Evolutionary conservation across 805 yeast genomes (phyloP), one percentile per base, ranked within the genome.

Genomic region (Lipomyces oligophaga): DNA sequence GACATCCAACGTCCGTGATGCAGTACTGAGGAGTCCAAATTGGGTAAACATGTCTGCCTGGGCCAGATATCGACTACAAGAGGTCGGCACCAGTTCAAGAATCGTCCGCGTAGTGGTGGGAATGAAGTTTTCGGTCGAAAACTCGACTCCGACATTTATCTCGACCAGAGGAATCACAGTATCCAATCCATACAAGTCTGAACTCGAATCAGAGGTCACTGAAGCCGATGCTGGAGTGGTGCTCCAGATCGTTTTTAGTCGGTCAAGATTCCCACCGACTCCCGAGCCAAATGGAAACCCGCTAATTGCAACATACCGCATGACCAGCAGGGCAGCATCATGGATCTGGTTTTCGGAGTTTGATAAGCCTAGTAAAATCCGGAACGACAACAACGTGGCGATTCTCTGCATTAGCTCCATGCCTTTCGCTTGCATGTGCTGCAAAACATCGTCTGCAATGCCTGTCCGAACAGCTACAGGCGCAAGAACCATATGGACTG

Each of bases 1-100:
- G 8, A 28, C 34, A 11, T 22, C 10, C 27, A 16, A 11, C 13
- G 32, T 16, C 25, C 48, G 40, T 42, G 45, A 5, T 10, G 43
- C 33, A 5, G 53, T 45, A 4, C 28, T 15, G 1, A 38, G 30
- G 10, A 49, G 38, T 5, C 48, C 52, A 26, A 49, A 37, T 25
- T 58, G 60, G 20, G 62, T 41, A 34, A 52, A 54, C 33, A 54
- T 43, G 26, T 60, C 63, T 13, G 62, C 58, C 43, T 59, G 60
- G 24, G 61, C 54, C 33, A 60, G 45, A 36, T 38, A 50, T 31
- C 59, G 40, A 16, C 49, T 57, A 6, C 48, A 35, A 13, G 50
- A 47, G 11, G 7, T 28, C 24, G 54, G 48, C 18, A 37, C 25
- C 13, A 37, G 25, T 3, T 22, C 16, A 26, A 49, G 38, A 18